Base-by-base conservation (phyloP, 2,329 filamentous ascomycete genomes). In the Bipolaris sorokiniana region DNA sequence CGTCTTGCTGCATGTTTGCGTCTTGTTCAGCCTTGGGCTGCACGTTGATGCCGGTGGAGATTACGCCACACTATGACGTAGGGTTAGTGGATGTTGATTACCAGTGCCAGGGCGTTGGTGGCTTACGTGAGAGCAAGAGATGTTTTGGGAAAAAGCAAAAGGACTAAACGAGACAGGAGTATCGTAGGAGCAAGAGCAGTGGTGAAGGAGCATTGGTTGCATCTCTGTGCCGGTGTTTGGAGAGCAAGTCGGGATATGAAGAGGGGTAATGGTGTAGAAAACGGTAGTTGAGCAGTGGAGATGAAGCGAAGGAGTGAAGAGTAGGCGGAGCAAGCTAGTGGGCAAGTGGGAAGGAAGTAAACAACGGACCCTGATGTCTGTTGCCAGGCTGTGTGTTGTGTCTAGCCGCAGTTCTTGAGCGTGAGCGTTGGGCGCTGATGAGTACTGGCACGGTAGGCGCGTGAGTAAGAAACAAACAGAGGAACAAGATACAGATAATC, bases 1-100 rank as follows among this genome's bases (percentile, higher is more conserved):
- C 92, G 63, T 96, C 90, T 73, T 93, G 88, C 68, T 87, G 84
- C 76, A 89, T 86, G 78, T 63, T 68, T 65, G 63, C 65, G 51
- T 69, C 56, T 51, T 72, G 65, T 53, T 70, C 65, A 55, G 70
- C 63, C 58, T 70, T 72, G 47, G 53, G 61, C 54, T 67, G 70
- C 36, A 75, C 69, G 76, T 80, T 79, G 76, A 82, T 76, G 36
- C 79, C 79, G 18, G 62, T 67, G 40, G 76, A 77, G 52, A 73
- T 69, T 36, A 70, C 67, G 56, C 78, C 78, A 70, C 79, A 81
- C 80, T 82, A 76, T 74, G 69, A 75, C 69, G 72, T 73, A 73
- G 67, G 26, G 61, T 77, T 50, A 76, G 74, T 68, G 63, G 20
- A 34, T 34, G 58, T 20, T 44, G 37, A 11, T 16, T 20, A 26